Conservation (phyloP, 23 red algal genomes). For the Pyropia haitanensis region DNA sequence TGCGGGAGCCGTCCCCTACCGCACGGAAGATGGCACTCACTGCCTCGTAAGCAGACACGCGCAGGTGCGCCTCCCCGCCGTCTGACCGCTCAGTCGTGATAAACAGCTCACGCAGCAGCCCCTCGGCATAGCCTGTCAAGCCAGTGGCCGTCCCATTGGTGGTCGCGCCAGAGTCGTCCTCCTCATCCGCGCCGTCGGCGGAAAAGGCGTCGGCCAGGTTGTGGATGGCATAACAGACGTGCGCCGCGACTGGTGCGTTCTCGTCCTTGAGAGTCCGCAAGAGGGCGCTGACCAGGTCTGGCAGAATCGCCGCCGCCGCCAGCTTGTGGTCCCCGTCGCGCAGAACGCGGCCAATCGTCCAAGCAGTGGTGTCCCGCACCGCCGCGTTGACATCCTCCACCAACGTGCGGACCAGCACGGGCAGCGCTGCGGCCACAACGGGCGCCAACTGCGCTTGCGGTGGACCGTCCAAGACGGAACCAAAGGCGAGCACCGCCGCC, state of each 20-base stretch:
- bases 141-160: no score
- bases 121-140: constrained; percentile 31
- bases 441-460: constrained; percentile 14
- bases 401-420: constrained; percentile 52
- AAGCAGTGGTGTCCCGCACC: constrained; percentile 91
- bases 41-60: constrained; percentile 80
- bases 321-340: constrained; percentile 28
- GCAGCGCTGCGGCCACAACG: constrained; percentile 51
- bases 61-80: constrained; percentile 59
- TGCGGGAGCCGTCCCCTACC: constrained; percentile 33
- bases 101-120: constrained; percentile 27
- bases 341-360: constrained; percentile 78
- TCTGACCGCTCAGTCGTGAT: constrained; percentile 59
- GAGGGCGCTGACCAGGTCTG: constrained; percentile 44
- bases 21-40: constrained; percentile 53
- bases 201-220: constrained; percentile 67
- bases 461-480: constrained; percentile 69
- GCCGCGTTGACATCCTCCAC: constrained; percentile 44
- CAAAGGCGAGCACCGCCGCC: constrained; percentile 81
- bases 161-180: constrained; percentile 13
- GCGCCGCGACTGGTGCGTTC: constrained; percentile 43
- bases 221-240: constrained; percentile 65
- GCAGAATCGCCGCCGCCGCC: constrained; percentile 8
- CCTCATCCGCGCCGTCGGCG: constrained; percentile 21
- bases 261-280: constrained; percentile 28